phyloP scores from a whole-genome alignment of 2,329 filamentous ascomycete species.

The Ascosphaera apis region DNA sequence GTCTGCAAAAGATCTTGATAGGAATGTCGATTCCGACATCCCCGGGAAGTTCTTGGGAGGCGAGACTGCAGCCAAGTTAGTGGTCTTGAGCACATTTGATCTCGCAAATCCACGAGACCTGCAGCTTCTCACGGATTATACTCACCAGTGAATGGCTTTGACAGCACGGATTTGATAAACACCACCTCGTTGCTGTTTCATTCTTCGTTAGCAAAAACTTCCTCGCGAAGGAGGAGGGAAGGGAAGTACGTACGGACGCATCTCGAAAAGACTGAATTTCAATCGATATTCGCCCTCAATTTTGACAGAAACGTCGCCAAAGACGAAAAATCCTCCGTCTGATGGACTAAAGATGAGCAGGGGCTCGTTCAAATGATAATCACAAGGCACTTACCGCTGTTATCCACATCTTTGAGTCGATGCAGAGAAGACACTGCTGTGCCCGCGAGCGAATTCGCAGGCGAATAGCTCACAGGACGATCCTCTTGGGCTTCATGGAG shows the following conservation, averaged over 20 bases:
- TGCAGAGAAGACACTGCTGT: constrained; percentile 62
- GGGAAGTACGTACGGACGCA: constrained; percentile 29
- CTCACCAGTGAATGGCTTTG: constrained; percentile 45
- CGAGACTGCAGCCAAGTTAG: constrained; percentile 16
- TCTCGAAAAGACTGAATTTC: constrained; percentile 56
- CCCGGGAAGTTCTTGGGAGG: constrained; percentile 49
- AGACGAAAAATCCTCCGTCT: constrained; percentile 78
- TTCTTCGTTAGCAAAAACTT: background rate
- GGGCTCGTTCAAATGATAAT: constrained; percentile 3
- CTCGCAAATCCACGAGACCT: no score
- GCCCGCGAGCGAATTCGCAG: constrained; percentile 38
- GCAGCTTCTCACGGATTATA: no score
- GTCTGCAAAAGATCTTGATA: constrained; percentile 65
- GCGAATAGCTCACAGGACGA: constrained; percentile 18
- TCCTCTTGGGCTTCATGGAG: constrained; percentile 29
- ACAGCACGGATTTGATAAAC: constrained; percentile 31
- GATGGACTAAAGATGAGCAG: background rate
- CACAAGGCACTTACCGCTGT: constrained; percentile 27
- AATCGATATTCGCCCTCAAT: constrained; percentile 49
- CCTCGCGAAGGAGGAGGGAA: constrained; percentile 2
- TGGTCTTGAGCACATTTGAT: no score
- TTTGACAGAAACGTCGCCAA: constrained; percentile 64
- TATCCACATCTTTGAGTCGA: constrained; percentile 54
- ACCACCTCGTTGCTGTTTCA: constrained; percentile 20
- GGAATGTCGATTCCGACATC: constrained; percentile 56